phyloP scores from a whole-genome alignment of 257 asterid genomes.

The Fraxinus anomala region DNA sequence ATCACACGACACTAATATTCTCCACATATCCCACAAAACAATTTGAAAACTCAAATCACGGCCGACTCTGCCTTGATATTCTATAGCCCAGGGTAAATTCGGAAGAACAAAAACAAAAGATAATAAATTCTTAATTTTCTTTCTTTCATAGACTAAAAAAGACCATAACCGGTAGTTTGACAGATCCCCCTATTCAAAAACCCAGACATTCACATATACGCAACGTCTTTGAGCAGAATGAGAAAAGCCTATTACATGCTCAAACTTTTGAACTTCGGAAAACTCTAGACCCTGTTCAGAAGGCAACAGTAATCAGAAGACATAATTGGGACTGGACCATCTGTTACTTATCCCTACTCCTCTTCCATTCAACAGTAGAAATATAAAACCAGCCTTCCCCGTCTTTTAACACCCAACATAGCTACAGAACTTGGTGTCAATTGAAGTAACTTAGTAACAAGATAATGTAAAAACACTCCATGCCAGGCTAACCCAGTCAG shows the following conservation, averaged over 20 bases:
- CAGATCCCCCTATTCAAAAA: conserved; percentile 14
- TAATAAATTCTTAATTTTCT: not conserved
- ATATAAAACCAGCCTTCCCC: conserved; percentile 23
- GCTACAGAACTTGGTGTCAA: conserved; percentile 10
- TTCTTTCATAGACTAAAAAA: not conserved
- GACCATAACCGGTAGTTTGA: conserved; percentile 1
- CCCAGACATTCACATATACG: conserved; percentile 22
- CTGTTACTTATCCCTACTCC: conserved; percentile 47
- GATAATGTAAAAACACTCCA: conserved; percentile 21
- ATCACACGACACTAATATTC: no score
- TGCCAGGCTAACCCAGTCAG: conserved; percentile 28
- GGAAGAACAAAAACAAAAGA: not conserved
- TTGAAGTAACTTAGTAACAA: conserved; percentile 12
- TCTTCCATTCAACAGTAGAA: conserved; percentile 32
- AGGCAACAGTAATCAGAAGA: conserved; percentile 25
- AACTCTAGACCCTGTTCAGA: conserved; percentile 22
- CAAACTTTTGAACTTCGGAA: not conserved
- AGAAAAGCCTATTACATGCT: conserved; percentile 30
- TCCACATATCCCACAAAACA: no score
- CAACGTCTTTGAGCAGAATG: conserved; percentile 22
- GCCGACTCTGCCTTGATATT: no score
- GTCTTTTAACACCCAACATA: conserved; percentile 5
- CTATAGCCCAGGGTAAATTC: not conserved
- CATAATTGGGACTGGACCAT: conserved; percentile 22
- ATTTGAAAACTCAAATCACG: no score